A percentile compares a stretch with the other conserved stretches of the same genome.
phyloP scores from a whole-genome alignment of 768 basidiomycete genomes.

The Rhodotorula diobovata region DNA sequence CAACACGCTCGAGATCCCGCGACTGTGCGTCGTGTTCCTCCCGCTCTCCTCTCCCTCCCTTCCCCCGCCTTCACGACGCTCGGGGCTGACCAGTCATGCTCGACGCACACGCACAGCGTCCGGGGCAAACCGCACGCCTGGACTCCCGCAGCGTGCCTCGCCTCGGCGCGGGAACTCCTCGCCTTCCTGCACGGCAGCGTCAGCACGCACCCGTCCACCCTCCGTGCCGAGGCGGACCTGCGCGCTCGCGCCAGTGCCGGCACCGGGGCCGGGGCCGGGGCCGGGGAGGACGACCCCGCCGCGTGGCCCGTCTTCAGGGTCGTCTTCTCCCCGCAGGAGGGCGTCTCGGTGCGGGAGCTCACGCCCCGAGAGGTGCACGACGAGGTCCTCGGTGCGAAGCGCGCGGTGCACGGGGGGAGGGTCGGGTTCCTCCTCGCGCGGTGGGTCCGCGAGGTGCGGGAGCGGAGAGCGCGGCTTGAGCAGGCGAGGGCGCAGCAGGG shows the following conservation, averaged over 20 bases:
- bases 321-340: slow-evolving; percentile 17
- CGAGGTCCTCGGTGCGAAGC: slow-evolving; percentile 21
- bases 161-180: slow-evolving; percentile 67
- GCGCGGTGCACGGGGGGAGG: background rate
- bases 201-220: background rate
- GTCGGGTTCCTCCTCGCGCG: slow-evolving; percentile 25
- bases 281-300: background rate
- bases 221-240: background rate
- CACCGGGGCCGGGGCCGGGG: background rate
- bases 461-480: background rate
- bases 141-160: slow-evolving; percentile 69
- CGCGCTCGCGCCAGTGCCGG: too few species aligned
- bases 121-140: slow-evolving; percentile 69
- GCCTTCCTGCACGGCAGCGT: slow-evolving; percentile 51
- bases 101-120: slow-evolving; percentile 46
- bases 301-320: slow-evolving; percentile 35
- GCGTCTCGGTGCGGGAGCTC: background rate
- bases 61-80: too few species aligned
- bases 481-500: too few species aligned
- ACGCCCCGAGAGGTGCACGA: background rate
- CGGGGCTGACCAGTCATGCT: background rate
- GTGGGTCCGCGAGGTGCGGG: background rate
- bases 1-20: slow-evolving; percentile 72
- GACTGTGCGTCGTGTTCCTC: slow-evolving; percentile 47
- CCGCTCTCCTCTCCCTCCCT: too few species aligned